Conservation (phyloP, 1,284 basidiomycete genomes). For the Leccinum cinnamomeum region DNA sequence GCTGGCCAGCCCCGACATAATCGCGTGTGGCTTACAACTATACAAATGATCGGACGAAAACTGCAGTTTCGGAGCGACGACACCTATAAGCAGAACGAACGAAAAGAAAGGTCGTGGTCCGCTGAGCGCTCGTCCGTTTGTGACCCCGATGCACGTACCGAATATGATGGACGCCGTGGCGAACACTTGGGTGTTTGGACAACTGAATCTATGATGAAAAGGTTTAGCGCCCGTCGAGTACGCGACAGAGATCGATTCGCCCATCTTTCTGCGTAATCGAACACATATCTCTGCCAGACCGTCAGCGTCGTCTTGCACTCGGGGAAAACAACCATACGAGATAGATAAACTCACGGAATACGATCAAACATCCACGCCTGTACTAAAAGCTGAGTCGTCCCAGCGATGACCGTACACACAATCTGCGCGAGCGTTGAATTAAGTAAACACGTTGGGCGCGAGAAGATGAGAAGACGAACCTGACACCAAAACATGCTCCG, state of each 20-base stretch:
- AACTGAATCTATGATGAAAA: conserved; percentile 32
- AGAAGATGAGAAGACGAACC: conserved; percentile 9
- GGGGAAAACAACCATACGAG: background rate
- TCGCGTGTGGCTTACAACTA: conserved; percentile 21
- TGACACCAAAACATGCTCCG: conserved; percentile 46
- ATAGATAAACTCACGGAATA: conserved; percentile 23
- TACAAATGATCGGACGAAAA: conserved; percentile 41
- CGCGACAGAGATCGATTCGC: conserved; percentile 8
- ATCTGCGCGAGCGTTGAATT: conserved; percentile 22
- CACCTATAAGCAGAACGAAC: conserved; percentile 26
- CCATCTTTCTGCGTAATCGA: conserved; percentile 34
- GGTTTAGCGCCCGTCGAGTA: background rate
- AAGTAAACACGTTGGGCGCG: background rate
- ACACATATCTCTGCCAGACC: conserved; percentile 33
- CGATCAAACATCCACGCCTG: conserved; percentile 47
- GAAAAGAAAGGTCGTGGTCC: background rate
- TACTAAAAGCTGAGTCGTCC: conserved; percentile 41
- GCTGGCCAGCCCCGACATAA: too few species aligned
- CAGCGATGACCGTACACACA: conserved; percentile 43
- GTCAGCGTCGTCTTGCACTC: background rate
- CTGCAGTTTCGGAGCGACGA: conserved; percentile 40
- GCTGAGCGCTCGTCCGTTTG: background rate
- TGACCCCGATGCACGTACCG: conserved; percentile 19
- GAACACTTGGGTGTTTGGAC: conserved; percentile 38
- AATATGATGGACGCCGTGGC: conserved; percentile 41